Conservation (phyloP, 78 protist species). For the Creolimax fragrantissima region DNA sequence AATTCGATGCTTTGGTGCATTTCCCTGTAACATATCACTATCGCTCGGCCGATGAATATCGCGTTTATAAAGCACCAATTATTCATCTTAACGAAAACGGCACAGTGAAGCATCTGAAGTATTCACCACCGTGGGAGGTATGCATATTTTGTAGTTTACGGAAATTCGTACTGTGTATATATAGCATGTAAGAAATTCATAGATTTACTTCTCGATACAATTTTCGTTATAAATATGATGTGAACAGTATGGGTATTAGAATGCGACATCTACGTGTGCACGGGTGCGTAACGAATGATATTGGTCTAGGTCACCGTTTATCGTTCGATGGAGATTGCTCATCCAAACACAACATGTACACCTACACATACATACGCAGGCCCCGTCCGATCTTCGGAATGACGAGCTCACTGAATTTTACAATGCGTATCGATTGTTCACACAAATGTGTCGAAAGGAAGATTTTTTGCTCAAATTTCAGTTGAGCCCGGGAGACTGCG, state of each 20-base stretch:
- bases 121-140: slow-evolving; percentile 3
- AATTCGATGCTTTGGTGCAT: background rate
- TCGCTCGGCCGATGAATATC: background rate
- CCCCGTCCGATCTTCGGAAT: background rate
- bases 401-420: background rate
- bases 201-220: no score
- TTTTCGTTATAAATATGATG: no score
- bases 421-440: background rate
- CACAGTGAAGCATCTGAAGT: background rate
- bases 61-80: background rate
- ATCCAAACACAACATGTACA: no score
- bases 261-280: no score
- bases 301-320: no score
- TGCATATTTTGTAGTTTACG: background rate
- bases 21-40: slow-evolving; percentile 16
- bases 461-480: background rate
- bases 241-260: no score
- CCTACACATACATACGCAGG: no score
- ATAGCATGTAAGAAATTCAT: no score
- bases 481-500: background rate
- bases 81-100: background rate
- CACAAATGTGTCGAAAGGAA: background rate
- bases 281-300: no score
- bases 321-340: no score
- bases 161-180: no score